Percentiles rank a stretch among this genome's conserved stretches.
These are phyloP conservation scores for Aegilops bicornis DNA, from an alignment of 176 grass and related monocot species.

Conservation along the genomic window DNA sequence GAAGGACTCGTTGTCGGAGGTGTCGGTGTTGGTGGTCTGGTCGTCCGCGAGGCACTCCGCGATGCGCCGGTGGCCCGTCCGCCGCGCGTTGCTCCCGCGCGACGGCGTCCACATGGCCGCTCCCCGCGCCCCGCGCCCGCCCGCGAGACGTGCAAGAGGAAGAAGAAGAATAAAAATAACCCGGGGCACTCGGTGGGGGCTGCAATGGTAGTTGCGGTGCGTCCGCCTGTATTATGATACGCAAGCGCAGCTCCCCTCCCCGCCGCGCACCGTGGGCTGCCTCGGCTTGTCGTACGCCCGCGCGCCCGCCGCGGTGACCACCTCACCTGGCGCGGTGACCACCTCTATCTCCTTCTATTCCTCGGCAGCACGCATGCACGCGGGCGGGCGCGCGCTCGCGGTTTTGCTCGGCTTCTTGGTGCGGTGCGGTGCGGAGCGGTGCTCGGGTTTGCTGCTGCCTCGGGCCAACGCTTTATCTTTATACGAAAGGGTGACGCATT, in stretches of 20 bases:
- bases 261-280: neutral
- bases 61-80: conserved; percentile 69
- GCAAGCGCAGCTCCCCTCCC: neutral
- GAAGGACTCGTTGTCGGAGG: conserved; percentile 80
- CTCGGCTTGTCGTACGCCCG: neutral
- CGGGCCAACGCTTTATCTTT: neutral
- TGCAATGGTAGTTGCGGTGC: conserved; percentile 37
- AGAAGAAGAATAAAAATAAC: neutral
- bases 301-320: conserved; percentile 20
- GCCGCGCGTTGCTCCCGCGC: conserved; percentile 58
- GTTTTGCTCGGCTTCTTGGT: neutral
- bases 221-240: neutral
- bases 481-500: neutral
- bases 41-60: conserved; percentile 81
- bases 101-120: conserved; percentile 73
- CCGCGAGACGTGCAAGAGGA: neutral
- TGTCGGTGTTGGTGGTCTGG: conserved; percentile 54
- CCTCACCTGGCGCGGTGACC: neutral
- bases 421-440: conserved; percentile 1
- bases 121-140: neutral
- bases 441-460: neutral
- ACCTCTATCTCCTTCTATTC: neutral
- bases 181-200: neutral
- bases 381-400: neutral
- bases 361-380: neutral